Base-by-base conservation (phyloP, 768 basidiomycete genomes). In the Omphalotus guepiniiformis region DNA sequence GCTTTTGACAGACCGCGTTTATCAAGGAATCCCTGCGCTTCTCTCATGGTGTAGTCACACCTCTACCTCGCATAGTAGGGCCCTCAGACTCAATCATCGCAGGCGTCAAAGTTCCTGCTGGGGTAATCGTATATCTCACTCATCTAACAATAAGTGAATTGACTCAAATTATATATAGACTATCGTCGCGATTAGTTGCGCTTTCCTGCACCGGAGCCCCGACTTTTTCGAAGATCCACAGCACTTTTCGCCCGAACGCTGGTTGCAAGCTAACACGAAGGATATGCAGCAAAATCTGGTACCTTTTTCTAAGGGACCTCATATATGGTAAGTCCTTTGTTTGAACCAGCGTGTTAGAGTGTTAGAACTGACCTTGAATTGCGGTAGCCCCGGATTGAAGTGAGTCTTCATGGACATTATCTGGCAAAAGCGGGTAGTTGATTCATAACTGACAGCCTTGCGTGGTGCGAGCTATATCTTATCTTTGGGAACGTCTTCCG, bases 1-100 rank as follows among this genome's bases (percentile, higher is more conserved):
- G 9, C 4, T 32, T 1, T 28, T 16, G 26, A 8, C 30, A 62
- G 62, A 55, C 52, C 1, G 59, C 59, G 4, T 56, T 61, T 5
- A 48, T 61, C 12, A 63, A 63, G 30, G 63, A 64, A 45, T 49
- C 56, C 4, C 54, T 64, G 29, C 54, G 63, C 2, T 42, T 63
- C n/a, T 55, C 53, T 29, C 55, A 55, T 21, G 55, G 58, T 25
- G 27, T 51, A 1, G 36, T 48, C 2, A 38, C 37, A 0, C 52
- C 54, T 1, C 36, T 55, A 35, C 46, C 55, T 18, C 53, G 63
- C 25, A 49, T 63, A 9, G 63, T 64, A 0, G 54, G 55, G 2
- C 44, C 39, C 2, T 49, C 39, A 23, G 58, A 56, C 12, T 54
- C 54, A 4, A 28, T 49, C 19, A 55, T 64, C 12, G 45, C 47